Evolutionary conservation across 768 basidiomycete species (phyloP).

Genomic region (Trametes villosa): DNA sequence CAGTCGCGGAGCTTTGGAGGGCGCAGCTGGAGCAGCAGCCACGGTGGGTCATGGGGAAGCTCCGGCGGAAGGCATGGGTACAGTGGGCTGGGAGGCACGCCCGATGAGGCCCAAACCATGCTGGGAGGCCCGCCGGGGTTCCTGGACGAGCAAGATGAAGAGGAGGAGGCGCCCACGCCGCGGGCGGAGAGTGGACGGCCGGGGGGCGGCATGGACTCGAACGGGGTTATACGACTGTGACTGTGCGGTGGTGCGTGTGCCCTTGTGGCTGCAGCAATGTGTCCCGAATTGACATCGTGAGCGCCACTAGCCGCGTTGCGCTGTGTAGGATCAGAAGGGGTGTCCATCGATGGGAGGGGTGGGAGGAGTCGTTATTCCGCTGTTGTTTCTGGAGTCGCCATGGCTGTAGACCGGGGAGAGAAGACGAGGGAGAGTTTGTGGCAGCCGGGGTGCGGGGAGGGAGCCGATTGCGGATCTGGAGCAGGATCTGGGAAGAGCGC

Average conservation of each 20-base stretch:
- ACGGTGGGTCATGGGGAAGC: constrained; percentile 21
- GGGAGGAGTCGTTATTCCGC: neutral
- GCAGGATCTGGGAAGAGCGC: neutral
- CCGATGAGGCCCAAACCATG: constrained; percentile 35
- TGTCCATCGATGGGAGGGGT: neutral
- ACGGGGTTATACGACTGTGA: constrained; percentile 35
- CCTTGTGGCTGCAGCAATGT: constrained; percentile 13
- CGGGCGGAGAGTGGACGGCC: constrained; percentile 9
- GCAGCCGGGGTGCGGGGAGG: constrained; percentile 1
- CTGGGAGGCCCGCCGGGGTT: constrained; percentile 33
- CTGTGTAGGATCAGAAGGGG: neutral
- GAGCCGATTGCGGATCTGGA: constrained; percentile 5
- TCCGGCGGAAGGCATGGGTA: constrained; percentile 29
- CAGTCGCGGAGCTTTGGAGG: constrained; percentile 29
- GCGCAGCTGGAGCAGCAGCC: constrained; percentile 19
- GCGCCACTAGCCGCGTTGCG: constrained; percentile 15
- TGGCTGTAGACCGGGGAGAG: constrained; percentile 1
- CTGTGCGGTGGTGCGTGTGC: constrained; percentile 26
- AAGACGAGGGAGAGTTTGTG: neutral
- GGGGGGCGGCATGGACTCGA: constrained; percentile 25
- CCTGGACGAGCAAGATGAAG: constrained; percentile 35
- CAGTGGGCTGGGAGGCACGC: constrained; percentile 27
- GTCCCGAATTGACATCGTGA: neutral
- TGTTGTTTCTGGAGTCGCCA: constrained; percentile 1
- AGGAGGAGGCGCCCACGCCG: constrained; percentile 23